Percentiles rank a stretch among this genome's conserved stretches.
phyloP scores from a whole-genome alignment of 225 moss, liverwort and hornwort genomes.

The Polytrichum commune region DNA sequence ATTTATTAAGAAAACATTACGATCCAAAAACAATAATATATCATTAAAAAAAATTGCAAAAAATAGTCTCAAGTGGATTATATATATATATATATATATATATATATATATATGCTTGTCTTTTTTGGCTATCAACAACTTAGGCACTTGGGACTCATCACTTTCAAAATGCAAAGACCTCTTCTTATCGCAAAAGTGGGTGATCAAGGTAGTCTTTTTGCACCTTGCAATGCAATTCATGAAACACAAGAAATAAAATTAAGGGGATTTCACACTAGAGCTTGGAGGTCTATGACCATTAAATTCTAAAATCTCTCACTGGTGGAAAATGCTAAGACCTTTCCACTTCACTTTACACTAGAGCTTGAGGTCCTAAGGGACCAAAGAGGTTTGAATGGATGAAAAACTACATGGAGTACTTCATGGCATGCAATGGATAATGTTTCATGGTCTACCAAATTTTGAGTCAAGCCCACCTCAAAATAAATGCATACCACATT shows the following conservation, averaged over 20 bases:
- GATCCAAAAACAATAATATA: not conserved
- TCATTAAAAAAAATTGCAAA: not conserved
- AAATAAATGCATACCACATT: too few relatives aligned
- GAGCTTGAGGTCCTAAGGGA: not conserved
- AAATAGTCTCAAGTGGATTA: not conserved
- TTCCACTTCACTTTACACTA: not conserved
- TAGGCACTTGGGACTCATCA: slow-evolving; percentile 21
- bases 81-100: not conserved
- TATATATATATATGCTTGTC: slow-evolving; percentile 15
- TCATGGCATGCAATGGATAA: too few relatives aligned
- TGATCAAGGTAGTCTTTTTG: slow-evolving; percentile 59
- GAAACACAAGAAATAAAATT: not conserved
- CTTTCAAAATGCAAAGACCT: slow-evolving; percentile 18
- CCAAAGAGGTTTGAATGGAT: not conserved
- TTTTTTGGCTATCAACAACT: slow-evolving; percentile 14
- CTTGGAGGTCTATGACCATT: not conserved
- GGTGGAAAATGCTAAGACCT: too few relatives aligned
- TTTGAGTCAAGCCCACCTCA: too few relatives aligned
- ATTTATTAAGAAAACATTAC: not conserved
- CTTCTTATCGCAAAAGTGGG: slow-evolving; percentile 34
- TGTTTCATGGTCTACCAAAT: too few relatives aligned
- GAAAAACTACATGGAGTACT: not conserved
- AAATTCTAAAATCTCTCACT: not conserved
- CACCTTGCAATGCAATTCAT: slow-evolving; percentile 37
- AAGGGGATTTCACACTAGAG: not conserved